These are phyloP conservation scores for Magnusiomyces paraingens DNA, from an alignment of 1,139 yeast species.

Conservation along the genomic window DNA sequence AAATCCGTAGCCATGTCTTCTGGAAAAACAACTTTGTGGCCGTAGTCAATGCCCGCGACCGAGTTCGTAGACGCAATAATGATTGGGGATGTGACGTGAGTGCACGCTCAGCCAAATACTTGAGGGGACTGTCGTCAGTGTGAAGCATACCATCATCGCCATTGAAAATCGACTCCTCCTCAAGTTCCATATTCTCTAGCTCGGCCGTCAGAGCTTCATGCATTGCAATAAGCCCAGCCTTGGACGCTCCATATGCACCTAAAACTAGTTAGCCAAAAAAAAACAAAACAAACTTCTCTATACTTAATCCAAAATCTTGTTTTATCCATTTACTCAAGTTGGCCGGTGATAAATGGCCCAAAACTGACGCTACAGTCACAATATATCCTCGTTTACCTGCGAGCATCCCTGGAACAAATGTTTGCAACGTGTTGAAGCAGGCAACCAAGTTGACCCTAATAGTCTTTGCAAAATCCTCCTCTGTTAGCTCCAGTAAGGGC, in stretches of 20 bases:
- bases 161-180: no score
- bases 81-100: no score
- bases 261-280: background rate
- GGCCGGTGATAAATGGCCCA: conserved; percentile 84
- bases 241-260: conserved; percentile 78
- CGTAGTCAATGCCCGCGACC: no score
- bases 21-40: no score
- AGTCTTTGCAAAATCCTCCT: conserved; percentile 53
- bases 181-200: conserved; percentile 35
- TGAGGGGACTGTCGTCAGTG: background rate
- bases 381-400: conserved; percentile 61
- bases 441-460: conserved; percentile 63
- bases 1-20: background rate
- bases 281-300: conserved; percentile 1
- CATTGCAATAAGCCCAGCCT: conserved; percentile 75
- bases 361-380: conserved; percentile 72
- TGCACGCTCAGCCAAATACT: no score
- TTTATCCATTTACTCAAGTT: conserved; percentile 41
- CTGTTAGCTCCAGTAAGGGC: conserved; percentile 46
- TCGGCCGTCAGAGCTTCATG: conserved; percentile 79
- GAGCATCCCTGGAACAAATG: conserved; percentile 69
- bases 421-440: conserved; percentile 60
- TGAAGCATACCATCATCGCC: background rate
- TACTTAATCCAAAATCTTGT: conserved; percentile 4
- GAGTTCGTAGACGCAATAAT: no score